Percentiles rank a stretch among this genome's conserved stretches.
Conservation (phyloP, 257 asterid species). For the Plantago ovata region DNA sequence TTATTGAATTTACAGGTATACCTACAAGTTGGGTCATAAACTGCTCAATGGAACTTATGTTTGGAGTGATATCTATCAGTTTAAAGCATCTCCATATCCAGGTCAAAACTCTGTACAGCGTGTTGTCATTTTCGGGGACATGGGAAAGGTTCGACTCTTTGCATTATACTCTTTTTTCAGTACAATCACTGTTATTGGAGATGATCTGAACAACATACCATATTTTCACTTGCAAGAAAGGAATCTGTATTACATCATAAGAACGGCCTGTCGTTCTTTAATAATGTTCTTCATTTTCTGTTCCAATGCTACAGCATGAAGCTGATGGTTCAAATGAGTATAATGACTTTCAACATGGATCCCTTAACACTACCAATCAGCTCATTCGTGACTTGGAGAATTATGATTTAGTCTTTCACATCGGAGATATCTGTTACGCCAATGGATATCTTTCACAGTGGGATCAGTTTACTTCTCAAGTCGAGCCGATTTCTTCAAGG, state of each 20-base stretch:
- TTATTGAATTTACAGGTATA: constrained; percentile 51
- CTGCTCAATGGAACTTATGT: constrained; percentile 51
- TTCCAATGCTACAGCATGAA: constrained; percentile 53
- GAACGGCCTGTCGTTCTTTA: too few species aligned
- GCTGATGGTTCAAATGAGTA: constrained; percentile 94
- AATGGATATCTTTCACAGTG: constrained; percentile 58
- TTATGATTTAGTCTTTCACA: constrained; percentile 54
- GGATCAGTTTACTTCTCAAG: constrained; percentile 51
- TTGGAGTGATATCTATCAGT: constrained; percentile 62
- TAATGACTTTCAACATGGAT: constrained; percentile 67
- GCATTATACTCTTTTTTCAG: neutral
- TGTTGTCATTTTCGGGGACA: constrained; percentile 83
- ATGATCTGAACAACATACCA: neutral
- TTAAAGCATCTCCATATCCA: constrained; percentile 92
- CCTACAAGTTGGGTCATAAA: constrained; percentile 84
- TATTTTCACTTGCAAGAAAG: too few species aligned
- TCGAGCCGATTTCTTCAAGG: constrained; percentile 47
- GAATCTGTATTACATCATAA: too few species aligned
- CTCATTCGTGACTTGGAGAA: constrained; percentile 64
- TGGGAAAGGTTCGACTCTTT: constrained; percentile 78
- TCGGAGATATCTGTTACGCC: constrained; percentile 64
- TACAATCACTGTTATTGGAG: neutral
- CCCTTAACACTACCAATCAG: constrained; percentile 84
- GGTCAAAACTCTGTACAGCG: constrained; percentile 87
- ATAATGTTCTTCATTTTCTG: neutral